Evolutionary conservation across 495 filamentous ascomycete species (phyloP), one percentile per base, ranked within the genome.

Genomic region (Darksidea phi): DNA sequence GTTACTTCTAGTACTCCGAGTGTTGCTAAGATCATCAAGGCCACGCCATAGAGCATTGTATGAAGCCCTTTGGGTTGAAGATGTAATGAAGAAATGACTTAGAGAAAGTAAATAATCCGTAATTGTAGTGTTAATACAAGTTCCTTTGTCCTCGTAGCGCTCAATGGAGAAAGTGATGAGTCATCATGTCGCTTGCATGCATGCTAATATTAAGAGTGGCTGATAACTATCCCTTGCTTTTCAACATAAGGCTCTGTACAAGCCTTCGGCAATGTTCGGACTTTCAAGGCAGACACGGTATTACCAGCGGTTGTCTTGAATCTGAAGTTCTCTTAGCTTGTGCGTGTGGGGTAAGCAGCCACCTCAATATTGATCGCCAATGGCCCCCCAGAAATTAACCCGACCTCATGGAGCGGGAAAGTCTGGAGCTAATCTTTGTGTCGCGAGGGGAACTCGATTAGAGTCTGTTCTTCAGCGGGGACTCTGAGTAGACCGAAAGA

Each of bases 1-100:
- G 84, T 10, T 84, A 77, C 47, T 86, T 78, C 57, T 1, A 82
- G 81, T 7, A 74, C 77, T n/a, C 84, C 84, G 2, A 84, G 80
- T 58, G 50, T 71, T 18, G 75, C 41, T 1, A 59, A 56, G 45
- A 56, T 26, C 13, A 42, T 65, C 20, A 56, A 51, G 36, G 34
- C 57, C n/a, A 51, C 47, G 46, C 45, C 41, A 15, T 43, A 15
- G 13, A 6, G 4, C 15, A 4, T 6, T 13, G 6, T 6, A n/a
- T 32, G 28, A 32, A 32, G 3, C 28, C 28, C 28, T 32, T 32
- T 32, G 28, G 3, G 13, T 6, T 43, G 41, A 43, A 4, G 41
- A 20, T 13, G 15, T 43, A 20, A 43, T 43, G 41, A 43, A 43
- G 15, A 43, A 15, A 43, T 10, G 28, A 32, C 28, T 32, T 10